A percentile compares a stretch with the other conserved stretches of the same genome.
These are phyloP conservation scores for Paraphoma chrysanthemicola DNA, from an alignment of 2,329 filamentous ascomycete genomes.

Conservation along the genomic window DNA sequence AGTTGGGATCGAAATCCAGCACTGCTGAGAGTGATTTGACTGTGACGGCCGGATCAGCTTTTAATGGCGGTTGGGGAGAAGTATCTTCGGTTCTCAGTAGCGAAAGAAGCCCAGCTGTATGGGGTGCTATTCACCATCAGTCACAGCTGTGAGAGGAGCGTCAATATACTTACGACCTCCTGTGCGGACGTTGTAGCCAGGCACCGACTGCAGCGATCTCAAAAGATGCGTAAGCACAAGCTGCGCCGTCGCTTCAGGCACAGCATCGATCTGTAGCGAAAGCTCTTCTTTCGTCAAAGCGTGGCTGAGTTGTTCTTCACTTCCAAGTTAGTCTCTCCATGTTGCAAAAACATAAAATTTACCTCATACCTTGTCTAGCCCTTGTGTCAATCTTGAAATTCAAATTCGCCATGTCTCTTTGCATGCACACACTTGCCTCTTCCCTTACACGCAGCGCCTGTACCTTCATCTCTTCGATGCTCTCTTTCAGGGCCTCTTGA, in stretches of 20 bases:
- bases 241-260: not conserved
- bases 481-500: not conserved
- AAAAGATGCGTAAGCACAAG: not conserved
- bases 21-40: not conserved
- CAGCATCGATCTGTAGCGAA: not conserved
- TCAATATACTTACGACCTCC: not conserved
- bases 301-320: not conserved
- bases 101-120: not conserved
- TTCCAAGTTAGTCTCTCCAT: not conserved
- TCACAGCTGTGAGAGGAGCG: not conserved
- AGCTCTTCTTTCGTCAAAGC: not conserved
- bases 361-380: not conserved
- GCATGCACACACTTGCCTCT: not conserved
- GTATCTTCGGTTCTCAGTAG: not conserved
- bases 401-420: not conserved
- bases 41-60: not conserved
- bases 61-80: not conserved
- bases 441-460: not conserved
- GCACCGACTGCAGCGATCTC: not conserved
- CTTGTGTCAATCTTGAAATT: not conserved
- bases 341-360: not conserved
- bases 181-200: not conserved
- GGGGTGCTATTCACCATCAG: not conserved
- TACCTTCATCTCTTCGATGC: not conserved
- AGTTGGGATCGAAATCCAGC: not conserved